phyloP scores from a whole-genome alignment of 345 rosid species.

The Streptanthus diversifolius region DNA sequence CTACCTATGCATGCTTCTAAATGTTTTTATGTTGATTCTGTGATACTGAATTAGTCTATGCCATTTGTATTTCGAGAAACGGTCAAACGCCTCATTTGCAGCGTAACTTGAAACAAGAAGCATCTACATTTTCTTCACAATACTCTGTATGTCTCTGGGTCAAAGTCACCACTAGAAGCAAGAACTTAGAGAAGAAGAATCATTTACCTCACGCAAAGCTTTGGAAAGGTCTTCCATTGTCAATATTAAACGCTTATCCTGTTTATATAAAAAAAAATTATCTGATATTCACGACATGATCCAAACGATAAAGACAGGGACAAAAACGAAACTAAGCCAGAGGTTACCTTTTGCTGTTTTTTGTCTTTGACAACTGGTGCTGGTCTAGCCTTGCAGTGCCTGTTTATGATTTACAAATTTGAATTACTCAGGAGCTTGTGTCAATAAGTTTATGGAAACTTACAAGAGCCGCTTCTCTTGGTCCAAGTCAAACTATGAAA shows the following conservation, averaged over 20 bases:
- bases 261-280: constrained; percentile 24
- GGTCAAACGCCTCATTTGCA: constrained; percentile 3
- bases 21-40: not conserved
- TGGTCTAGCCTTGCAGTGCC: constrained; percentile 96
- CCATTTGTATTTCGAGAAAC: not conserved
- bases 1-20: not conserved
- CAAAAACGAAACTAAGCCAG: not conserved
- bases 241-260: constrained; percentile 87
- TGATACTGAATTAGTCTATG: not conserved
- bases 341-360: constrained; percentile 86
- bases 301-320: not conserved
- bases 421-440: not conserved
- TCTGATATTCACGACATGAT: not conserved
- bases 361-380: constrained; percentile 84
- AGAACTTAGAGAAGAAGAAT: not conserved
- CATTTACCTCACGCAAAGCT: constrained; percentile 76
- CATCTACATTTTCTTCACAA: not conserved
- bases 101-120: not conserved
- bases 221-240: constrained; percentile 93
- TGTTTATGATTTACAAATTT: constrained; percentile 27
- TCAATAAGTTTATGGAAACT: not conserved
- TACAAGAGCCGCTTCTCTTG: not conserved
- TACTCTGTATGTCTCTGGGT: not conserved
- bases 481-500: not conserved
- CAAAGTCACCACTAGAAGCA: not conserved